Evolutionary conservation across 371 early-diverging fungal genomes (phyloP).

Genomic region (Sporodiniella umbellata): DNA sequence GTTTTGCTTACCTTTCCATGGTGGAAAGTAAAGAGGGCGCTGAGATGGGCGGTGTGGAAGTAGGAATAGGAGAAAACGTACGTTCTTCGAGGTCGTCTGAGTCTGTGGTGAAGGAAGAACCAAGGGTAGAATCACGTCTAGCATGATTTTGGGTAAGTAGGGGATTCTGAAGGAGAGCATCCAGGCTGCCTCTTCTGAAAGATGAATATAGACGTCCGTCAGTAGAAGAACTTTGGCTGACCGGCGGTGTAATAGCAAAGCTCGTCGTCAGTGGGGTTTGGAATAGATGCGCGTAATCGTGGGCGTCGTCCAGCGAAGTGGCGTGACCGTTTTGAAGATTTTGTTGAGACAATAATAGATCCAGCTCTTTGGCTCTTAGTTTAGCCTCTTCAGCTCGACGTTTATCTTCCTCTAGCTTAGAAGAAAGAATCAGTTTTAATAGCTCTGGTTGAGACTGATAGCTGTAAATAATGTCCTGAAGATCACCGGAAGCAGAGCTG

Average conservation of each 20-base stretch:
- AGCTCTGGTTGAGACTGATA: conserved; percentile 60
- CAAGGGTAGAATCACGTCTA: conserved; percentile 23
- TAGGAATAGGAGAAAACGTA: conserved; percentile 7
- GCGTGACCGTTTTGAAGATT: conserved; percentile 10
- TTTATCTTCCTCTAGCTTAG: conserved; percentile 64
- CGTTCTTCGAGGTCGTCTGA: conserved; percentile 19
- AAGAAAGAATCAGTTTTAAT: conserved; percentile 52
- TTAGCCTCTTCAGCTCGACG: conserved; percentile 50
- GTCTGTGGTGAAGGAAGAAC: conserved; percentile 23
- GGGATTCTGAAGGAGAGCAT: conserved; percentile 20
- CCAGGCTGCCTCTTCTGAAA: conserved; percentile 30
- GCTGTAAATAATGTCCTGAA: conserved; percentile 52
- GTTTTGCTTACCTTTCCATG: neutral
- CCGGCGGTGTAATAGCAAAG: conserved; percentile 24
- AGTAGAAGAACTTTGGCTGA: conserved; percentile 20
- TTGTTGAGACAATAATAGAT: conserved; percentile 36
- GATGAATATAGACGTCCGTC: conserved; percentile 9
- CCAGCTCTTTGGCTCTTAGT: conserved; percentile 44
- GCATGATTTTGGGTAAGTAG: conserved; percentile 7
- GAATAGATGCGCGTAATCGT: neutral
- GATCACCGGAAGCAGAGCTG: conserved; percentile 29
- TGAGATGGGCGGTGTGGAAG: neutral
- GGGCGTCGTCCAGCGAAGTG: neutral
- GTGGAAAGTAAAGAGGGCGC: neutral
- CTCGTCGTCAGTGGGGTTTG: neutral